Conservation (phyloP, 1,284 basidiomycete species). For the Cryptococcus deneoformans region DNA sequence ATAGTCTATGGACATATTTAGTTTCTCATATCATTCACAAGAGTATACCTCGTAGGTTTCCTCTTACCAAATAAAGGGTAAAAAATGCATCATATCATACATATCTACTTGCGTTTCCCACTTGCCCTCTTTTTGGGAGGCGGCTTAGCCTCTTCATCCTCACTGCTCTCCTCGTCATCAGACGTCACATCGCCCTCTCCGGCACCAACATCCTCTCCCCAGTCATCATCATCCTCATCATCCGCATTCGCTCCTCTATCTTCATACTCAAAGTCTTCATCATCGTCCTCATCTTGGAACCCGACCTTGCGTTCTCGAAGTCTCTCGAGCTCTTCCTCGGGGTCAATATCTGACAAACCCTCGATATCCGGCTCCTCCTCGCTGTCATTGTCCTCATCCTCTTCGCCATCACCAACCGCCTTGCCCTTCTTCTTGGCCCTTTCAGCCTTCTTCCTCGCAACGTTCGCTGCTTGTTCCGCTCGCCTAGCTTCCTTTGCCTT, state of each 20-base stretch:
- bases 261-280: conserved; percentile 44
- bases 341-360: conserved; percentile 42
- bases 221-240: conserved; percentile 43
- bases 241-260: conserved; percentile 59
- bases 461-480: conserved; percentile 84
- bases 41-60: not conserved
- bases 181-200: conserved; percentile 12
- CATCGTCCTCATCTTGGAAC: conserved; percentile 38
- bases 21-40: not conserved
- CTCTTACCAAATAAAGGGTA: not conserved
- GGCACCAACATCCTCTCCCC: conserved; percentile 11
- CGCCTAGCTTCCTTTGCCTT: conserved; percentile 69
- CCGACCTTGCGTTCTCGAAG: conserved; percentile 29
- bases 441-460: conserved; percentile 61
- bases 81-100: not conserved
- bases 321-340: conserved; percentile 46
- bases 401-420: conserved; percentile 42
- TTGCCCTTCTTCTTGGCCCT: conserved; percentile 27
- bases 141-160: conserved; percentile 24
- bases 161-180: conserved; percentile 27
- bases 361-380: conserved; percentile 51
- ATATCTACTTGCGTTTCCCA: conserved; percentile 6
- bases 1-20: not conserved
- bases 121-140: conserved; percentile 13
- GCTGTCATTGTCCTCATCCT: conserved; percentile 42